Percentiles rank a stretch among this genome's conserved stretches.
phyloP scores from a whole-genome alignment of 2,329 filamentous ascomycete genomes.

The Aspergillus japonicus region DNA sequence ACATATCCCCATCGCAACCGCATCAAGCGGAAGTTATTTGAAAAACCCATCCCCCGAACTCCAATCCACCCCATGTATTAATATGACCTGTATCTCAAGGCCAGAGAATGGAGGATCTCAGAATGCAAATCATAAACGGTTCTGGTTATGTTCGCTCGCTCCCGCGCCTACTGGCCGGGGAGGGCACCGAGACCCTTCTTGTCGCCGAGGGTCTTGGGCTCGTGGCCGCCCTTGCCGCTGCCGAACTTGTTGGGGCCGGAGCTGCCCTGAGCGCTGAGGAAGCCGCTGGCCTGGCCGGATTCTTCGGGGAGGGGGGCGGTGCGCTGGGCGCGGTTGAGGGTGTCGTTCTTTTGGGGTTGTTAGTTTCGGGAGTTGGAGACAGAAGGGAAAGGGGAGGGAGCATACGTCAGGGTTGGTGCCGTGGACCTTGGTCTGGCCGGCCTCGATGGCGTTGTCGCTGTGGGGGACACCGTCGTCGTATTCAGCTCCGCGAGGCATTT shows the following conservation, averaged over 20 bases:
- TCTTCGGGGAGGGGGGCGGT: slow-evolving; percentile 37
- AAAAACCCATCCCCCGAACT: neutral
- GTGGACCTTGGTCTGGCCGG: slow-evolving; percentile 35
- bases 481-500: slow-evolving; percentile 43
- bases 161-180: neutral
- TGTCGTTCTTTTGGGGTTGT: slow-evolving; percentile 27
- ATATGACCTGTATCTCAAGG: too few relatives aligned
- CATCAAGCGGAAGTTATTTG: neutral
- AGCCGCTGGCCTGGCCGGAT: slow-evolving; percentile 26
- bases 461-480: slow-evolving; percentile 40
- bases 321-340: slow-evolving; percentile 33
- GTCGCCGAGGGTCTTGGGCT: slow-evolving; percentile 36
- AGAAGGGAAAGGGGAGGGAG: neutral
- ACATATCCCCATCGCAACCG: neutral
- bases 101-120: too few relatives aligned
- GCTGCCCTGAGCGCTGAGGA: slow-evolving; percentile 26
- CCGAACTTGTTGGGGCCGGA: slow-evolving; percentile 25
- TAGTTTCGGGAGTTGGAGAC: neutral
- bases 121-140: neutral
- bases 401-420: slow-evolving; percentile 34
- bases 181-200: slow-evolving; percentile 33
- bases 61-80: neutral
- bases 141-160: too few relatives aligned
- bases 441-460: slow-evolving; percentile 41
- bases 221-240: slow-evolving; percentile 40